A percentile compares a stretch with the other conserved stretches of the same genome.
Conservation (phyloP, 2,329 filamentous ascomycete species). For the Epichloe coenophiala region DNA sequence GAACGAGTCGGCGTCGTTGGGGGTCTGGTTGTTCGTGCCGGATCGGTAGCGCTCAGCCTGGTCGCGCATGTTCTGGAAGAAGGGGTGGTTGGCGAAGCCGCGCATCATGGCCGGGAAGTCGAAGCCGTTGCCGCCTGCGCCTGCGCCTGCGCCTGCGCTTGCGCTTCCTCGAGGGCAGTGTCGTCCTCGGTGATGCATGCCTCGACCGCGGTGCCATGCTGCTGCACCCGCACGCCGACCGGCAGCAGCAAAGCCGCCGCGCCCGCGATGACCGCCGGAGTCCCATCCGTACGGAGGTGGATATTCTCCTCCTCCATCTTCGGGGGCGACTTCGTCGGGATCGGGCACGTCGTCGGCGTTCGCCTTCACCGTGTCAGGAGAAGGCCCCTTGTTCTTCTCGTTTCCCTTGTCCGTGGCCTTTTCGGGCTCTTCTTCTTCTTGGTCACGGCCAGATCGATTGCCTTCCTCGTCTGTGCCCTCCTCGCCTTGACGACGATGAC, state of each 20-base stretch:
- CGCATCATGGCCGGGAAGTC: conserved; percentile 27
- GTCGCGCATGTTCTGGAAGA: conserved; percentile 27
- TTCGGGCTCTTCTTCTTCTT: conserved; percentile 9
- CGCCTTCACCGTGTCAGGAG: conserved; percentile 18
- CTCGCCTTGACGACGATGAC: conserved; percentile 10
- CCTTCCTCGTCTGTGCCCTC: conserved; percentile 5
- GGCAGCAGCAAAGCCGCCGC: conserved; percentile 7
- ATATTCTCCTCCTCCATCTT: conserved; percentile 15
- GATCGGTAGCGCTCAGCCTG: conserved; percentile 18
- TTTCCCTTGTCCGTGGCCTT: conserved; percentile 16
- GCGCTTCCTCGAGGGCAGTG: not conserved
- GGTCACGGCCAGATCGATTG: not conserved
- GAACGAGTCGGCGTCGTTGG: conserved; percentile 29
- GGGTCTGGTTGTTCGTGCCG: not conserved
- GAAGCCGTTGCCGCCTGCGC: conserved; percentile 6
- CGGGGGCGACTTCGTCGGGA: conserved; percentile 16
- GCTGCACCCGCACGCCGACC: conserved; percentile 11
- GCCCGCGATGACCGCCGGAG: conserved; percentile 10
- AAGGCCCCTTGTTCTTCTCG: conserved; percentile 21
- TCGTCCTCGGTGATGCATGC: conserved; percentile 7
- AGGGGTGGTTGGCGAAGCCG: conserved; percentile 27
- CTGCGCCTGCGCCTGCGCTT: too few species aligned
- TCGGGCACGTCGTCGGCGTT: conserved; percentile 11
- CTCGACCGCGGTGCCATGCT: conserved; percentile 13
- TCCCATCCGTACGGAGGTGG: conserved; percentile 9